Conservation (phyloP, 2,329 filamentous ascomycete genomes). For the Pseudonectria foliicola region DNA sequence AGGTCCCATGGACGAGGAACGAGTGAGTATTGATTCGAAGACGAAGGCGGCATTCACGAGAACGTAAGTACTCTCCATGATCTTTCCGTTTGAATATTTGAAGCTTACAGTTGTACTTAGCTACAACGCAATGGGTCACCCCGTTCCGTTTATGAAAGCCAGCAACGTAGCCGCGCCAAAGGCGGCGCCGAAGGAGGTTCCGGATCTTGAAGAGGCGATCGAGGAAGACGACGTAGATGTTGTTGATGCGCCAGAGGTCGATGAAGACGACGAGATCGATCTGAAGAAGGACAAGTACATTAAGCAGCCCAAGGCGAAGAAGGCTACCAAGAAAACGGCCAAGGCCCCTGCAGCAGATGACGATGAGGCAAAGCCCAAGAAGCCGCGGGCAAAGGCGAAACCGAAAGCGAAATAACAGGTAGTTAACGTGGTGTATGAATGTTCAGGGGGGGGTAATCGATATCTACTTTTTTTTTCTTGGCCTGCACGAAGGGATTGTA, state of each 20-base stretch:
- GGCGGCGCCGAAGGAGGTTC: constrained; percentile 65
- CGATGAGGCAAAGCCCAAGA: constrained; percentile 48
- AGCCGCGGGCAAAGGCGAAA: constrained; percentile 37
- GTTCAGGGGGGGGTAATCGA: no score
- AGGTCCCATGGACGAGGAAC: constrained; percentile 70
- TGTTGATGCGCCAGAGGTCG: constrained; percentile 50
- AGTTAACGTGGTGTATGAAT: constrained; percentile 36
- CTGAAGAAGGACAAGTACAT: constrained; percentile 95
- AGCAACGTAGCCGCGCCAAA: constrained; percentile 68
- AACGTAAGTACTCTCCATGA: constrained; percentile 51
- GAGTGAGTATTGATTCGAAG: constrained; percentile 71
- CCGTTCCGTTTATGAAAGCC: constrained; percentile 93
- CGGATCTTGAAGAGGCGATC: constrained; percentile 92
- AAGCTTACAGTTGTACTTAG: constrained; percentile 35
- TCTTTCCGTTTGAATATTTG: background rate
- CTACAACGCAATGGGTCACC: constrained; percentile 81
- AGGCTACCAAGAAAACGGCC: constrained; percentile 36
- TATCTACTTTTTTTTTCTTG: no score
- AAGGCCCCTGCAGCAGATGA: constrained; percentile 42
- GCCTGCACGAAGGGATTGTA: no score
- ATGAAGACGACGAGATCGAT: constrained; percentile 72
- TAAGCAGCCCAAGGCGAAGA: constrained; percentile 73
- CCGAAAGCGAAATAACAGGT: constrained; percentile 34
- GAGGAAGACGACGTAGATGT: constrained; percentile 76
- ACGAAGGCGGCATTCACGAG: constrained; percentile 87